Percentiles rank a stretch among this genome's conserved stretches.
Conservation (phyloP, 129 eudicot species). For the Centrapalus pauciflorus region DNA sequence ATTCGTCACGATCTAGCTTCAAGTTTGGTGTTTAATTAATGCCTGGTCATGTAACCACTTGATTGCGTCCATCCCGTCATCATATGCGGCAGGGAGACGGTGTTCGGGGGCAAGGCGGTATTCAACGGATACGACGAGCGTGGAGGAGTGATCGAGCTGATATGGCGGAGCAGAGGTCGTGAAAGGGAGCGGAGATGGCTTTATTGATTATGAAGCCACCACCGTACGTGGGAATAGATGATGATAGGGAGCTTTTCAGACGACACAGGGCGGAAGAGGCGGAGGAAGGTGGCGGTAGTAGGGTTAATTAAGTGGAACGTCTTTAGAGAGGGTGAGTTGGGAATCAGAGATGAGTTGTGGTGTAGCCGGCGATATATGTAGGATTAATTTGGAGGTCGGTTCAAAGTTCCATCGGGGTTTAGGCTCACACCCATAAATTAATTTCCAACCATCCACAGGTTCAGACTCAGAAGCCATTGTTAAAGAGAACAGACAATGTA, state of each 20-base stretch:
- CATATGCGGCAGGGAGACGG: slow-evolving; percentile 52
- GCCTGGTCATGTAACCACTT: slow-evolving; percentile 37
- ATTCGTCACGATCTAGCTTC: slow-evolving; percentile 21
- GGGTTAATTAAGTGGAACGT: slow-evolving; percentile 49
- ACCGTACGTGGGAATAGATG: slow-evolving; percentile 46
- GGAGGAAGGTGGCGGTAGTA: slow-evolving; percentile 38
- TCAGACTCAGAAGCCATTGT: too few species aligned
- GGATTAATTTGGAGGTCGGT: slow-evolving; percentile 10
- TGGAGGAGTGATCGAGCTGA: slow-evolving; percentile 26
- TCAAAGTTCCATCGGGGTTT: slow-evolving; percentile 48
- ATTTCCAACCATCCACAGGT: too few species aligned
- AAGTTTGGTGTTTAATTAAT: too few species aligned
- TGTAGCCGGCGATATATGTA: slow-evolving; percentile 32
- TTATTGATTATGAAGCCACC: slow-evolving; percentile 39
- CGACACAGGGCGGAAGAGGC: slow-evolving; percentile 37
- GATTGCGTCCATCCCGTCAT: slow-evolving; percentile 48
- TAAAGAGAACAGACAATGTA: too few species aligned
- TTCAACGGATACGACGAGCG: slow-evolving; percentile 35
- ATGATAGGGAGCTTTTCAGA: slow-evolving; percentile 36
- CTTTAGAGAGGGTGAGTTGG: slow-evolving; percentile 30
- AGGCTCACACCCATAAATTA: too few species aligned
- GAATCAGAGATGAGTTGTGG: slow-evolving; percentile 3
- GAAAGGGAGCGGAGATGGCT: slow-evolving; percentile 20
- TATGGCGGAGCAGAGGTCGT: slow-evolving; percentile 29
- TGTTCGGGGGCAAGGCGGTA: slow-evolving; percentile 49